Base-by-base conservation (phyloP, 2,329 filamentous ascomycete genomes). In the Epichloe coenophiala region DNA sequence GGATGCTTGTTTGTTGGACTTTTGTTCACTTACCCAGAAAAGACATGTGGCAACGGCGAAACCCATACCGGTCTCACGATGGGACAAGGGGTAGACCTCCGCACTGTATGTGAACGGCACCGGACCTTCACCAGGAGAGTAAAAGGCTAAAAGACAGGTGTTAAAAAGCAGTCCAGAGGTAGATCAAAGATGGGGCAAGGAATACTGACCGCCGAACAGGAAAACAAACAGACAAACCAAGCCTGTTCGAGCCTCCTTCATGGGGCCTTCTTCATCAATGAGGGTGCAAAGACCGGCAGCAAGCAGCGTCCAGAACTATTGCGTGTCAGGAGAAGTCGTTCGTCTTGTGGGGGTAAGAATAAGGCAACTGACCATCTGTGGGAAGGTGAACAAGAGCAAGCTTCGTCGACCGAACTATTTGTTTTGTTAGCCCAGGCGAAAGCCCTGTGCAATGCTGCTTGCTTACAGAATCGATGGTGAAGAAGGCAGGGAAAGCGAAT, bases 401-500 rank as follows among this genome's bases (percentile, higher is more conserved):
- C 74, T 70, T 21, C 81, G 74, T 21, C 81, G 77, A 8, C 81
- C 81, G 57, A 77, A 83, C 2, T 61, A 12, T 5, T 2, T n/a
- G 21, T 12, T 8, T 53, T 53, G 41, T 60, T 50, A 60, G 53
- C 48, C 23, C 2, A 21, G 12, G 9, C 13, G 31, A 3, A 5
- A 13, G 3, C 38, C 2, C 19, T 38, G 2, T 47, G 4, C 8
- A 5, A 2, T 15, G 15, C 13, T 33, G 48, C 35, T 11, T 21
- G 45, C 59, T 51, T 54, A 60, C 59, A 15, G 79, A 83, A 57
- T 84, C 81, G 48, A 84, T 84, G 2, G 80, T 83, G 70, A 74
- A 81, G 52, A 84, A 68, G 2, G 81, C 80, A 0, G 80, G 81
- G 64, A 77, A 80, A n/a, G 81, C 78, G 54, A 83, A 84, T 17